Evolutionary conservation across 305 asterid species (phyloP).

Genomic region (Fraxinus greggii): DNA sequence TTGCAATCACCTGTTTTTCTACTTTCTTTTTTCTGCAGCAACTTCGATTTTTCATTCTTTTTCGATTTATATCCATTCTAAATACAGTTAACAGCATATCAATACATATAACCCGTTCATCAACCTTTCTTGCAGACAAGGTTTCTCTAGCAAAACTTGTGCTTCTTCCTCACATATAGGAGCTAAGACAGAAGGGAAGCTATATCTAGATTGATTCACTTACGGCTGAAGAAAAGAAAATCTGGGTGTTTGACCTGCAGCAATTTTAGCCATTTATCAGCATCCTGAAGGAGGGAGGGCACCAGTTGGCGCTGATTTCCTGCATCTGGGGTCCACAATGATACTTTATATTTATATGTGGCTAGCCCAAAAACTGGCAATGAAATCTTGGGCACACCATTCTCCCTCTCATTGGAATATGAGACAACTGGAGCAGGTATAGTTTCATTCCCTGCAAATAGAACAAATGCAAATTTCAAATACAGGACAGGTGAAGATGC

Average conservation of each 20-base stretch:
- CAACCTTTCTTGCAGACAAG: constrained; percentile 15
- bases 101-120: background rate
- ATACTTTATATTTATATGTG: constrained; percentile 64
- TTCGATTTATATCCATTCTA: background rate
- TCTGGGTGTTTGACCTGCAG: constrained; percentile 82
- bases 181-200: background rate
- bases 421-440: constrained; percentile 44
- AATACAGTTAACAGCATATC: background rate
- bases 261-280: constrained; percentile 57
- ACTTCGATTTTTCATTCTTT: background rate
- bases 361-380: constrained; percentile 88
- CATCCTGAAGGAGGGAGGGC: constrained; percentile 57
- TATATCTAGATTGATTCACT: constrained; percentile 34
- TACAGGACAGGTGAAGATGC: background rate
- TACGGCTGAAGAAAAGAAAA: constrained; percentile 74
- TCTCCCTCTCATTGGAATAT: constrained; percentile 48
- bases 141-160: background rate
- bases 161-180: background rate
- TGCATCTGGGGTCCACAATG: constrained; percentile 65
- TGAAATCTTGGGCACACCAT: constrained; percentile 50
- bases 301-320: constrained; percentile 54
- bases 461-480: background rate
- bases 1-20: background rate
- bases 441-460: constrained; percentile 52
- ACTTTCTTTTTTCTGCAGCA: background rate